Evolutionary conservation across 139 green algal genomes (phyloP).

Genomic region (Closterium sp.): DNA sequence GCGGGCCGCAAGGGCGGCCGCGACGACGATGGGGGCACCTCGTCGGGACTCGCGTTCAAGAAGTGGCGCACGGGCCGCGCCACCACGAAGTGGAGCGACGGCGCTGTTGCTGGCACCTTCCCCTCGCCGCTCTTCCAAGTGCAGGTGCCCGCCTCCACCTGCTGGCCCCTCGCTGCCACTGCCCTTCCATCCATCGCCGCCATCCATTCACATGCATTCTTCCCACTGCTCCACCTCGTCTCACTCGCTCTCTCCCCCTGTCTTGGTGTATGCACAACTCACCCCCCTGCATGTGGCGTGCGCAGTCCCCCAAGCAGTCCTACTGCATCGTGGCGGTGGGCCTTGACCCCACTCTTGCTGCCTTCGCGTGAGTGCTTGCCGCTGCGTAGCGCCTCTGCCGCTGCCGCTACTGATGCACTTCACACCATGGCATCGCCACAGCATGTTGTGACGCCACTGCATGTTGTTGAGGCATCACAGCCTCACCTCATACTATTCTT

Average conservation of each 20-base stretch:
- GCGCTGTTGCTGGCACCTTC: background rate
- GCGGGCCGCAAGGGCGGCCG: background rate
- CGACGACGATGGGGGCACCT: background rate
- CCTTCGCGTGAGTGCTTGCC: background rate
- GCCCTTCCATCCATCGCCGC: no score
- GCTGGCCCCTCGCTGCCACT: no score
- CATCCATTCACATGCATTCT: no score
- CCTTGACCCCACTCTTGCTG: background rate
- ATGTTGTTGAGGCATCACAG: no score
- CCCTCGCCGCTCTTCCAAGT: slow-evolving; percentile 5
- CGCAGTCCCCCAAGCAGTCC: background rate
- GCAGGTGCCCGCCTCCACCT: background rate
- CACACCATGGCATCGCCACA: no score
- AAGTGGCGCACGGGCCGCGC: slow-evolving; percentile 3
- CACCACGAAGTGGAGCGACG: background rate
- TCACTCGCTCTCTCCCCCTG: no score
- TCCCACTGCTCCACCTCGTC: no score
- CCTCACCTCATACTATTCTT: no score
- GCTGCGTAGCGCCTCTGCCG: no score
- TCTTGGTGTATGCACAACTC: background rate
- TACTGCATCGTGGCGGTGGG: background rate
- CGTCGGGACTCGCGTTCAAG: background rate
- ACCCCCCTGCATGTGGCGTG: background rate
- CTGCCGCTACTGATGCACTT: no score
- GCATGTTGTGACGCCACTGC: no score